Evolutionary conservation across 139 green algal genomes (phyloP), one percentile per base, ranked within the genome.

Genomic region (Zygnema cylindricum): DNA sequence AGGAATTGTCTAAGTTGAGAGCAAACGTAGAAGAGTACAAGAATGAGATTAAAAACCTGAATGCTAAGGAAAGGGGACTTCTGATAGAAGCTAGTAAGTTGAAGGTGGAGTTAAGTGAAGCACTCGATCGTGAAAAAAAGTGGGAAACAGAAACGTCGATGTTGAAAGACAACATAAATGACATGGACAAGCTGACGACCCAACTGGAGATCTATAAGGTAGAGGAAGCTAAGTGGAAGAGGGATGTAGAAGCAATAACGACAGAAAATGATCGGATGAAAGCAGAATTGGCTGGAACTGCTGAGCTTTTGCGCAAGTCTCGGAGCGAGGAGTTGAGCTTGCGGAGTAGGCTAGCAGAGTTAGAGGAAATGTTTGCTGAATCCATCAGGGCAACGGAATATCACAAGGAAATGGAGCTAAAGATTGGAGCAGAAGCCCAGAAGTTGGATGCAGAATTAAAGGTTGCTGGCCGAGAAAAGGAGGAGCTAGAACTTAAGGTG

Each of bases 401-500:
- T 41, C 71, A 16, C 36, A 79, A 79, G 71, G 71, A 79, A 43
- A 11, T 25, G 3, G 36, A 40, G 3, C 11, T 16, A 79, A 79
- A 16, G 16, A 25, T 79, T 25, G 11, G 71, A 54, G 36, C 71
- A 43, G 71, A 79, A 43, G 21, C 7, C 11, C 36, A 79, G 71
- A 11, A 79, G n/a, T n/a, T n/a, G n/a, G n/a, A n/a, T n/a, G n/a
- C n/a, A n/a, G n/a, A n/a, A n/a, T n/a, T n/a, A n/a, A n/a, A 63
- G 49, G 49, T 63, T 25, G 49, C 16, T 63, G 7, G 71, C 11
- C 3, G 38, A 23, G 71, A 79, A 16, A 43, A 41, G 71, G 71
- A 41, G 42, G 77, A 16, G 77, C 16, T 85, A 54, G 11, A 41
- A 11, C 11, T 16, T 49, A 77, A 77, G 77, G 77, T 82, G 7